These are phyloP conservation scores for Trichoderma aggressivum DNA, from an alignment of 2,329 filamentous ascomycete genomes.

Conservation along the genomic window DNA sequence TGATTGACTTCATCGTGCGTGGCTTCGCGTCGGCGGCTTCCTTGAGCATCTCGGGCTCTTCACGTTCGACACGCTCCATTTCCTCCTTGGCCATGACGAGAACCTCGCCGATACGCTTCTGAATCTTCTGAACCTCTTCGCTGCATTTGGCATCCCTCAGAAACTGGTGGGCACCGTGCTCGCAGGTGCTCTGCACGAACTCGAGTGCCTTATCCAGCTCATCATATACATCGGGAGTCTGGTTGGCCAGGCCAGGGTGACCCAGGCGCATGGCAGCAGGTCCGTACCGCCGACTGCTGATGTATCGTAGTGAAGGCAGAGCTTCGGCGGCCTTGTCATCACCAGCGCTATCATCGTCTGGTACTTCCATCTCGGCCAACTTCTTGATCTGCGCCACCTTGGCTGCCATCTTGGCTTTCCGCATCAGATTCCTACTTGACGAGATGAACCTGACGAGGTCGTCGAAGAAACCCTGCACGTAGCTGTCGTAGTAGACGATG, in stretches of 20 bases:
- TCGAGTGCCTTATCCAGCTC: slow-evolving; percentile 75
- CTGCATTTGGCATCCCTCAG: slow-evolving; percentile 82
- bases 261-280: slow-evolving; percentile 28
- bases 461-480: slow-evolving; percentile 80
- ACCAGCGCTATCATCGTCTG: slow-evolving; percentile 46
- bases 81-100: slow-evolving; percentile 59
- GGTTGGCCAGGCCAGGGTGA: slow-evolving; percentile 24
- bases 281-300: slow-evolving; percentile 37
- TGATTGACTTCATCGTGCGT: slow-evolving; percentile 51
- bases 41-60: slow-evolving; percentile 46
- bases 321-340: slow-evolving; percentile 29
- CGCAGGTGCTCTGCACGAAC: slow-evolving; percentile 74
- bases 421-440: slow-evolving; percentile 74
- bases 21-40: slow-evolving; percentile 40
- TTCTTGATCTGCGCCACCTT: slow-evolving; percentile 65
- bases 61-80: slow-evolving; percentile 52
- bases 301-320: slow-evolving; percentile 40
- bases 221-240: slow-evolving; percentile 58
- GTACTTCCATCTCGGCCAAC: slow-evolving; percentile 57
- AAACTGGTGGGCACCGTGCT: slow-evolving; percentile 84
- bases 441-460: slow-evolving; percentile 78
- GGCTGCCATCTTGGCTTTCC: slow-evolving; percentile 82
- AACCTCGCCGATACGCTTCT: slow-evolving; percentile 61
- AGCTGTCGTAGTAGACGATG: slow-evolving; percentile 88
- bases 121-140: slow-evolving; percentile 70